Percentiles rank a stretch among this genome's conserved stretches.
Conservation (phyloP, 345 rosid genomes). For the Eucalyptus sp. region DNA sequence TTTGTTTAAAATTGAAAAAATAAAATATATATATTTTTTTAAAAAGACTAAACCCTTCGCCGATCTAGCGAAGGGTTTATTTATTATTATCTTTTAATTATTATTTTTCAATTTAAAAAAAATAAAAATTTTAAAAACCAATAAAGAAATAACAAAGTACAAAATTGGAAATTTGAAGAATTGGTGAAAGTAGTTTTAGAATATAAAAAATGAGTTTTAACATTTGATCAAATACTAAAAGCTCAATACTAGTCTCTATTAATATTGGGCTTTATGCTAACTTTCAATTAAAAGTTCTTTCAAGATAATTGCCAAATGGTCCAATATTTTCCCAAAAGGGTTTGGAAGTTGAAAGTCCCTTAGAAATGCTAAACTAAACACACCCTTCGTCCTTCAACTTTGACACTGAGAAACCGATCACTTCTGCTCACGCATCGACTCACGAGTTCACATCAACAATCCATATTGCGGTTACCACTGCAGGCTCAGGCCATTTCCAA, state of each 20-base stretch:
- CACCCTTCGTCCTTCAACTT: accelerated
- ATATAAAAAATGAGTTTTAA: accelerated
- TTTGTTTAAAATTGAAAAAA: too few species aligned
- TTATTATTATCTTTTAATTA: too few species aligned
- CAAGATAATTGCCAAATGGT: too few species aligned
- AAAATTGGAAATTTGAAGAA: too few species aligned
- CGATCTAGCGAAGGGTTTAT: too few species aligned
- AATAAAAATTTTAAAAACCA: too few species aligned
- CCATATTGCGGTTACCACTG: too few species aligned
- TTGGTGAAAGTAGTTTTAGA: accelerated
- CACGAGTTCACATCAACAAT: not conserved
- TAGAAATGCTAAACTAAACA: accelerated
- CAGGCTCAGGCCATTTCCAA: too few species aligned
- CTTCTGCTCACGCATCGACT: not conserved
- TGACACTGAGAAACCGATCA: accelerated
- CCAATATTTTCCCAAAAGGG: accelerated
- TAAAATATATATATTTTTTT: too few species aligned
- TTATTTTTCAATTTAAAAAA: too few species aligned
- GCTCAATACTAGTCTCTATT: accelerated
- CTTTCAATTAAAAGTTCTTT: accelerated
- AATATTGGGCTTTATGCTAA: accelerated
- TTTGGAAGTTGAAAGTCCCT: accelerated
- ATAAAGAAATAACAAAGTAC: accelerated
- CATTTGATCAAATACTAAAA: accelerated
- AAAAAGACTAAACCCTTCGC: too few species aligned